phyloP scores from a whole-genome alignment of 2,329 filamentous ascomycete species.

The Aureobasidium leucospermi region DNA sequence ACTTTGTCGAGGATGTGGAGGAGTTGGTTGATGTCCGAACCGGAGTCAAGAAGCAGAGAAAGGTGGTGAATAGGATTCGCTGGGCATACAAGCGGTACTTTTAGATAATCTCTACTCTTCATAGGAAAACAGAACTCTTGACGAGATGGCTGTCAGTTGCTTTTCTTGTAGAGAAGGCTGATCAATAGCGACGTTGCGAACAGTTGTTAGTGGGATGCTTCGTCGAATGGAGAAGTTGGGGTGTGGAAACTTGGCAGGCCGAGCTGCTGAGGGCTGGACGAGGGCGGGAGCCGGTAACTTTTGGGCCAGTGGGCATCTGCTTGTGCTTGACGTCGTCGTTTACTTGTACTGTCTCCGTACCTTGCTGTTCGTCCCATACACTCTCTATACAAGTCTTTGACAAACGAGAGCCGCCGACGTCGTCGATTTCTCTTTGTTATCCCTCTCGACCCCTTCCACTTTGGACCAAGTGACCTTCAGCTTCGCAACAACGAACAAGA shows the following conservation, averaged over 20 bases:
- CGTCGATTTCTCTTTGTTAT: neutral
- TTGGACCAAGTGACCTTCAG: neutral
- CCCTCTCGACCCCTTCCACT: neutral
- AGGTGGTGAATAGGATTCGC: slow-evolving; percentile 72
- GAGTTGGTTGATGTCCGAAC: slow-evolving; percentile 75
- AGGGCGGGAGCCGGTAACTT: neutral
- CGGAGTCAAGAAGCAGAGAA: slow-evolving; percentile 69
- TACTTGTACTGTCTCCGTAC: neutral
- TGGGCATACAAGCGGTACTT: slow-evolving; percentile 84
- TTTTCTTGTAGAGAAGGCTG: neutral
- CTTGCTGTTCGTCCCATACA: neutral
- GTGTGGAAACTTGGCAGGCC: slow-evolving; percentile 3
- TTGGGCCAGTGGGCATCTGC: neutral
- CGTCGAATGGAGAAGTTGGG: neutral
- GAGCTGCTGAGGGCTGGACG: neutral
- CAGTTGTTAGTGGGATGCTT: neutral
- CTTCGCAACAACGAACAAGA: neutral
- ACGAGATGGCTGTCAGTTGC: neutral
- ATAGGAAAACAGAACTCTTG: neutral
- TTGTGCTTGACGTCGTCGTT: neutral
- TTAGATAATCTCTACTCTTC: slow-evolving; percentile 7
- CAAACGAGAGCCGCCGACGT: neutral
- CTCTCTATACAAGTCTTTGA: neutral
- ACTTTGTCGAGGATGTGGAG: slow-evolving; percentile 82
- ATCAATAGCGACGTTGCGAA: slow-evolving; percentile 1